Evolutionary conservation across 352 stramenopile genomes (phyloP), one percentile per base, ranked within the genome.

Genomic region (Phytophthora citricola): DNA sequence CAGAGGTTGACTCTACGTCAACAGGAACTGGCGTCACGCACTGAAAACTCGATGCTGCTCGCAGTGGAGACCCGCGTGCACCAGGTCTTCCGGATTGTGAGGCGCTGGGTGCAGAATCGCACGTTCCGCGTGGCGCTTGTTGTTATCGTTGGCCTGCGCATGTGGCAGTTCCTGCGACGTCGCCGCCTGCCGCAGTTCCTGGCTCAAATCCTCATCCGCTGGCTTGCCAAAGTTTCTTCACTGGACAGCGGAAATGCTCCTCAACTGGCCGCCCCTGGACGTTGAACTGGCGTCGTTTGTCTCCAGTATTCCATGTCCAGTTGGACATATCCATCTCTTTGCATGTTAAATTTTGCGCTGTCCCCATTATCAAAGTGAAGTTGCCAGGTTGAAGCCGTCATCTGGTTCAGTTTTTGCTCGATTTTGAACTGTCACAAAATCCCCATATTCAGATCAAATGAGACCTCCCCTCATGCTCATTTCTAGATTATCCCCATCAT

Each of bases 141-240:
- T 31, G 65, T 85, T 29, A 48, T 91, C 7, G 39, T 82, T 11
- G 65, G 70, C 2, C 26, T 89, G 22, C 83, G 81, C 12, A 51
- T 79, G 43, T 92, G 81, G 81, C 63, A 75, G 45, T 84, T 87
- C 48, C 11, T 89, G 26, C 75, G 81, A 10, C 67, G 70, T 3
- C 79, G 77, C 31, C 72, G 69, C 22, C 27, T 91, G 48, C 84
- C 84, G 14, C 83, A 90, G 52, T 69, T 91, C 20, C 40, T 90
- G 22, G 85, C 81, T 27, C 79, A 80, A 58, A 52, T 84, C 24
- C 75, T 91, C 40, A 90, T 91, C 46, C 79, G 72, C 45, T 90
- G 75, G 72, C 60, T 93, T 47, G 63, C 67, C 24, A 82, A 74
- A n/a, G 54, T 78, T 8, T 90, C 84, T 40, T 85, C 77, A 12